Base-by-base conservation (phyloP, 1,284 basidiomycete genomes). In the Moesziomyces sp. region DNA sequence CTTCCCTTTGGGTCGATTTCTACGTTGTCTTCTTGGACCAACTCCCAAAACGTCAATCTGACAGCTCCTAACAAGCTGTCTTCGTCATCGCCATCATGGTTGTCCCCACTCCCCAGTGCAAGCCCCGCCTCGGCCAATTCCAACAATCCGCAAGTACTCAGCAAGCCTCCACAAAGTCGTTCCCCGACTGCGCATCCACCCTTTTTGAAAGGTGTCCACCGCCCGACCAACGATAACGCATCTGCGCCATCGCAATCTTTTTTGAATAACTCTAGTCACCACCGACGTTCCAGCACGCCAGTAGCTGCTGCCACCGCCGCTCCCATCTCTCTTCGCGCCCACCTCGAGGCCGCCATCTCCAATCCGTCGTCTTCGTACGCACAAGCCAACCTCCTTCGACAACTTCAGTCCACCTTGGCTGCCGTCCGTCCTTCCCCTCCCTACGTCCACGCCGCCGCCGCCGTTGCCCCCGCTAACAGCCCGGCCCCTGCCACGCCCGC, bases 1-100 rank as follows among this genome's bases (percentile, higher is more conserved):
- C 72, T 64, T 48, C 69, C 72, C 48, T 45, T 54, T 65, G 71
- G 71, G 71, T 74, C 65, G 71, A 74, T 74, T 74, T 62, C 71
- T 64, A 62, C 71, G 65, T 74, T 74, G 71, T 69, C 65, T 74
- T 58, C 65, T 65, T 46, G 47, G 58, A 69, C 65, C 55, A 65
- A 74, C 61, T 42, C 19, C 28, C 52, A 44, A 38, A 52, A 50
- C 56, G 38, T 65, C 58, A 57, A 53, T 47, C 48, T 54, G 71
- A 74, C 71, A 74, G 71, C 71, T 64, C 35, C 47, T 45, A 50
- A 38, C 52, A 65, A 67, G 71, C 71, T 74, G 71, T 74, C 71
- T 43, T 74, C 30, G 42, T 56, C 11, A 28, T 44, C 46, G 65
- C 65, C 71, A 69, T 65, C 62, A 74, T 74, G 71, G 71, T 74